Evolutionary conservation across 257 asterid species (phyloP).

Genomic region (Paulownia fortunei): DNA sequence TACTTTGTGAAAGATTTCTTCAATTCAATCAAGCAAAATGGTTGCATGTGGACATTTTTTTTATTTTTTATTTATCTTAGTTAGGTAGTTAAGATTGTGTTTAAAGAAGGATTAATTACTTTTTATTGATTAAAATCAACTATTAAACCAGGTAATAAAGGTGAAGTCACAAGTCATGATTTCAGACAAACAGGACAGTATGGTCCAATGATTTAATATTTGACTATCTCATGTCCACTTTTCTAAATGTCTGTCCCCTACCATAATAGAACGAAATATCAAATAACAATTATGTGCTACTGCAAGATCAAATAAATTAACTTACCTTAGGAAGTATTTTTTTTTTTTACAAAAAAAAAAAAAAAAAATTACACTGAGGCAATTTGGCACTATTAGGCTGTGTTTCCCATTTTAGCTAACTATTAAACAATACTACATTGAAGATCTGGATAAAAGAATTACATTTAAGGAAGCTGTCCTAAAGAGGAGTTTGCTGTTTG

Average conservation of each 20-base stretch:
- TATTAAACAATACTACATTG: background rate
- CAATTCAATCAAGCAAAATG: background rate
- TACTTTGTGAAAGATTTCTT: background rate
- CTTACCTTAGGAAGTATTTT: background rate
- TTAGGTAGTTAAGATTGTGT: constrained; percentile 17
- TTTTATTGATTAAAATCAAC: background rate
- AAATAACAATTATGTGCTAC: background rate
- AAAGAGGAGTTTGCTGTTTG: no score
- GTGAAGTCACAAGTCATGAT: constrained; percentile 6
- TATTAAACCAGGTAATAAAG: background rate
- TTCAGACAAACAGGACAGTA: constrained; percentile 8
- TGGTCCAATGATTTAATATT: constrained; percentile 38
- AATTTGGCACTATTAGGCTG: background rate
- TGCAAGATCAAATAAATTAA: background rate
- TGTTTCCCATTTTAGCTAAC: background rate
- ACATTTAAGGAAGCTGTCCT: background rate
- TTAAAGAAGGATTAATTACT: background rate
- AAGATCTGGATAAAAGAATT: no score
- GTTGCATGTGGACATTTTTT: constrained; percentile 6
- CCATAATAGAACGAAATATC: background rate
- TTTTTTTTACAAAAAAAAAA: background rate
- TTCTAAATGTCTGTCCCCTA: constrained; percentile 12
- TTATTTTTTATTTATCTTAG: no score
- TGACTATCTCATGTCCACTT: constrained; percentile 30
- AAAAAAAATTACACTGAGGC: no score